Evolutionary conservation across 2,329 filamentous ascomycete species (phyloP).

Genomic region (Trichoderma brevicompactum): DNA sequence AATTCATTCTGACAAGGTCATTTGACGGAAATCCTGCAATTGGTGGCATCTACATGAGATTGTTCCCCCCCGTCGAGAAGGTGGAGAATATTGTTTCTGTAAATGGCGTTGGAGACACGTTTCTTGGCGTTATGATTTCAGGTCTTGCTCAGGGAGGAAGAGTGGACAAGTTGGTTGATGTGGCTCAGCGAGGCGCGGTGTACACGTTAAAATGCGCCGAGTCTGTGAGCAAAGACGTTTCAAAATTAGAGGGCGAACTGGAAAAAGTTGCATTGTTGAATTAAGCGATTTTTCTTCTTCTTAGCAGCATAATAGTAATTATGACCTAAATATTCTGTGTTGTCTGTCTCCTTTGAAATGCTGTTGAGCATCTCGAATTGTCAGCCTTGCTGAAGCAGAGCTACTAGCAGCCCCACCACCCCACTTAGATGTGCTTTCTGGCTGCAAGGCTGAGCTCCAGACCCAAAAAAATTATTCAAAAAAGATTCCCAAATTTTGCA

Average conservation of each 20-base stretch:
- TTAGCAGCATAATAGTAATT: constrained; percentile 9
- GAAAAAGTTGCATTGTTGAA: constrained; percentile 32
- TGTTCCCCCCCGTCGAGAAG: constrained; percentile 68
- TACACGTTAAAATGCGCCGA: constrained; percentile 76
- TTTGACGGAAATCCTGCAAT: constrained; percentile 56
- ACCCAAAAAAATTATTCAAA: constrained; percentile 40
- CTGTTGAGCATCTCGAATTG: background rate
- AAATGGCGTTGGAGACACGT: constrained; percentile 93
- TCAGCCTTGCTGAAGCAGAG: constrained; percentile 32
- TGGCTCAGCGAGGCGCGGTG: constrained; percentile 82
- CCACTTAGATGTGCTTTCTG: constrained; percentile 27
- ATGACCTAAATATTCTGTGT: background rate
- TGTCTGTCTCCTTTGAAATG: background rate
- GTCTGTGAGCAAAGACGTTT: constrained; percentile 67
- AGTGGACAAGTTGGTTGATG: constrained; percentile 67
- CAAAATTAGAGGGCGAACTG: constrained; percentile 50
- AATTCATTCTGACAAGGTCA: constrained; percentile 72
- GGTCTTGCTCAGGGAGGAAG: constrained; percentile 67
- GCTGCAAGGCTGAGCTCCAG: constrained; percentile 39
- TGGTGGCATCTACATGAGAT: constrained; percentile 81
- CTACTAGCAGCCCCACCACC: constrained; percentile 19
- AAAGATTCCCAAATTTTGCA: constrained; percentile 32
- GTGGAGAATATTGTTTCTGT: constrained; percentile 81
- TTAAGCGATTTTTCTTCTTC: background rate
- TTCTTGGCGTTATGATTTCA: constrained; percentile 82